Conservation (phyloP, 2,329 filamentous ascomycete species). For the Apiospora koreana region DNA sequence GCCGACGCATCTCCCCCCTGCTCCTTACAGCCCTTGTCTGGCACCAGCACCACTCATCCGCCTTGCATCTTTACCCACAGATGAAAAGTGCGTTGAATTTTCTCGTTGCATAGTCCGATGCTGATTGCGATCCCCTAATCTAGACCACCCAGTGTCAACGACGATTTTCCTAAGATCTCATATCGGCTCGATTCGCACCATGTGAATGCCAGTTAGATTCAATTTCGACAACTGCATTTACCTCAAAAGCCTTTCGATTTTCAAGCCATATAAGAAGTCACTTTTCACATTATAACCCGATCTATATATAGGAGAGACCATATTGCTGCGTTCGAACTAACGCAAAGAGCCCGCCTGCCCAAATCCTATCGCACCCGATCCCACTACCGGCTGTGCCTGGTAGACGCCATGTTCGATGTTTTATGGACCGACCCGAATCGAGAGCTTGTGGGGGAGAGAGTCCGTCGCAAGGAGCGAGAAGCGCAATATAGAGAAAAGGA, state of each 20-base stretch:
- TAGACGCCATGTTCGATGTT: constrained; percentile 55
- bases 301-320: not conserved
- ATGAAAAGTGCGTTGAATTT: not conserved
- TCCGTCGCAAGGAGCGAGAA: constrained; percentile 48
- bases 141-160: not conserved
- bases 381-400: not conserved
- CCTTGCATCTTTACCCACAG: not conserved
- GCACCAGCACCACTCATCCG: not conserved
- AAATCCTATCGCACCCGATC: not conserved
- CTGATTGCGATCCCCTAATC: not conserved
- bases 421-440: constrained; percentile 58
- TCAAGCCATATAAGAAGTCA: not conserved
- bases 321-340: not conserved
- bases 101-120: too few relatives aligned
- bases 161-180: not conserved
- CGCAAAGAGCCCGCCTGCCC: not conserved
- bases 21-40: not conserved
- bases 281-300: not conserved
- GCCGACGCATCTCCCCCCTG: not conserved
- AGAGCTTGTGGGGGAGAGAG: constrained; percentile 55
- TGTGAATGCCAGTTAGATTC: not conserved
- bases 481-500: constrained; percentile 33
- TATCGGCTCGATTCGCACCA: not conserved
- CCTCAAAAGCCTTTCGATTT: not conserved
- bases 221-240: not conserved